Evolutionary conservation across 208 protist genomes (phyloP).

Genomic region (Trypanosoma theileri): DNA sequence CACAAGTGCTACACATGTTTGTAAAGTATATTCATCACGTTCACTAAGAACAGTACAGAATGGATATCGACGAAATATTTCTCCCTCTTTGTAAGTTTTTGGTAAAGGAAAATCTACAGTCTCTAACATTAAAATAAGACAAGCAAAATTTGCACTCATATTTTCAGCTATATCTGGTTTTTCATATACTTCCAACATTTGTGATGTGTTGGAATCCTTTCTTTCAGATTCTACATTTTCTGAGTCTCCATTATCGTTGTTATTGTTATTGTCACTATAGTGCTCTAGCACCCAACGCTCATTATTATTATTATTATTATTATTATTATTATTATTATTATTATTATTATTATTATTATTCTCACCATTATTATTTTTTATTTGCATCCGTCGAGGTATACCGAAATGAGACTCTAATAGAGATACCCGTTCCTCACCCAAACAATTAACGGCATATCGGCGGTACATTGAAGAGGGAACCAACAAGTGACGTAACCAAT

Average conservation of each 20-base stretch:
- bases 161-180: background rate
- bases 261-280: too few species aligned
- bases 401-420: slow-evolving; percentile 7
- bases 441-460: slow-evolving; percentile 2
- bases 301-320: too few species aligned
- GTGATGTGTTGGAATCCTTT: too few species aligned
- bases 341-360: background rate
- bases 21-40: slow-evolving; percentile 20
- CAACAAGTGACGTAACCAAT: slow-evolving; percentile 2
- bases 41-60: slow-evolving; percentile 18
- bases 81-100: background rate
- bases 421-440: slow-evolving; percentile 20
- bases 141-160: slow-evolving; percentile 22
- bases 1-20: slow-evolving; percentile 2
- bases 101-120: slow-evolving; percentile 24
- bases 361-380: background rate
- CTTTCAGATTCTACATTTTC: too few species aligned
- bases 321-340: background rate
- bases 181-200: background rate
- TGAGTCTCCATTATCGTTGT: too few species aligned
- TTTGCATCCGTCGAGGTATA: slow-evolving; percentile 12
- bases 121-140: slow-evolving; percentile 18
- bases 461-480: slow-evolving; percentile 19
- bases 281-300: too few species aligned
- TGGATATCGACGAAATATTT: slow-evolving; percentile 18